Conservation (phyloP, 2,329 filamentous ascomycete species). For the Fusarium bactridioides region DNA sequence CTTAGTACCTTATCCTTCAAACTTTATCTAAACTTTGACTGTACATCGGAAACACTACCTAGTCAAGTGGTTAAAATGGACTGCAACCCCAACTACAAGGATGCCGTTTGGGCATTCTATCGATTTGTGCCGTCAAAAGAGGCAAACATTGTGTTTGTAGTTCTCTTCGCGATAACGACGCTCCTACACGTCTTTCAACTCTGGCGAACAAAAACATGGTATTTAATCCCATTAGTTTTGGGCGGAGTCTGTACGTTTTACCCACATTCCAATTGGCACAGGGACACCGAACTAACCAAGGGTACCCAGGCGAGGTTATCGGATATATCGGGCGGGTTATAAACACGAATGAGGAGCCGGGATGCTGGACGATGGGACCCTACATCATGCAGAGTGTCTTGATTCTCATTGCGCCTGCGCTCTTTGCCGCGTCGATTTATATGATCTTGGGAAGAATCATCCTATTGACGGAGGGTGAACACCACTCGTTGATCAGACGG, state of each 20-base stretch:
- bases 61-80: slow-evolving; percentile 3
- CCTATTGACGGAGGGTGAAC: slow-evolving; percentile 47
- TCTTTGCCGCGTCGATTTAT: slow-evolving; percentile 58
- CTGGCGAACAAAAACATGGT: slow-evolving; percentile 39
- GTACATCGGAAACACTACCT: not conserved
- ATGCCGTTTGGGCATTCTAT: slow-evolving; percentile 38
- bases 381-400: slow-evolving; percentile 53
- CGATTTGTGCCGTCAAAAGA: slow-evolving; percentile 37
- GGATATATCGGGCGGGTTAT: slow-evolving; percentile 58
- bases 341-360: slow-evolving; percentile 50
- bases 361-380: slow-evolving; percentile 45
- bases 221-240: slow-evolving; percentile 35
- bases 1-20: not conserved
- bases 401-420: slow-evolving; percentile 50
- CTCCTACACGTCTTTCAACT: slow-evolving; percentile 38
- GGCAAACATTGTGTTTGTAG: slow-evolving; percentile 33
- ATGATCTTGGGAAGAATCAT: slow-evolving; percentile 56
- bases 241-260: slow-evolving; percentile 34
- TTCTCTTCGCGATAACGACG: slow-evolving; percentile 35
- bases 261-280: not conserved
- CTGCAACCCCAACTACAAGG: slow-evolving; percentile 35
- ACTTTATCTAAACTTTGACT: not conserved
- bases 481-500: slow-evolving; percentile 51
- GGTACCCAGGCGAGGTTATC: slow-evolving; percentile 35
- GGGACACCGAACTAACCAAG: not conserved